phyloP scores from a whole-genome alignment of 2,329 filamentous ascomycete genomes.

The Fusarium ramigenum region DNA sequence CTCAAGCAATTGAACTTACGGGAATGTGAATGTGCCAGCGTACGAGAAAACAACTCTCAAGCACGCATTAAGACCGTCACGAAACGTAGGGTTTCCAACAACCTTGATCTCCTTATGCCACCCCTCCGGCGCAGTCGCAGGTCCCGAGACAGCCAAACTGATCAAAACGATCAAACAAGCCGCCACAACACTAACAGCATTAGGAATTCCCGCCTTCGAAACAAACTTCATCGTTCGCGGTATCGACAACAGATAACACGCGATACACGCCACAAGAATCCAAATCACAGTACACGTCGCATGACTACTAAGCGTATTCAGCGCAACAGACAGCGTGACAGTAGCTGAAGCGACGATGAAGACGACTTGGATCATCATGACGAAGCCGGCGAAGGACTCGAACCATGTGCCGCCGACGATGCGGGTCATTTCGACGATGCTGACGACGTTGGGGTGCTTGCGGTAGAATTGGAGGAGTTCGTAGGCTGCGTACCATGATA shows the following conservation, averaged over 20 bases:
- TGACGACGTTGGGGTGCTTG: slow-evolving; percentile 72
- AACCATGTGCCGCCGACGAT: slow-evolving; percentile 50
- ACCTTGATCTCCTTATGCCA: slow-evolving; percentile 36
- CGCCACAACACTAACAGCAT: slow-evolving; percentile 32
- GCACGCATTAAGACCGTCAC: slow-evolving; percentile 37
- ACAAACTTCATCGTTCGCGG: slow-evolving; percentile 41
- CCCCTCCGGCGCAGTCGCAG: slow-evolving; percentile 19
- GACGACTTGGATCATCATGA: slow-evolving; percentile 38
- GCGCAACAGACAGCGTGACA: slow-evolving; percentile 31
- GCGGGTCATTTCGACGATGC: slow-evolving; percentile 74
- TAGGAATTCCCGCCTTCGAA: slow-evolving; percentile 34
- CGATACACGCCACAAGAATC: slow-evolving; percentile 28
- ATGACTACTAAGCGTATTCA: slow-evolving; percentile 36
- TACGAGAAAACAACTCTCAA: slow-evolving; percentile 40
- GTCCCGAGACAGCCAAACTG: slow-evolving; percentile 32
- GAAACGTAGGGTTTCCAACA: slow-evolving; percentile 35
- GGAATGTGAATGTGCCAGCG: slow-evolving; percentile 41
- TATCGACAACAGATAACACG: slow-evolving; percentile 29
- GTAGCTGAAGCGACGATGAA: slow-evolving; percentile 36
- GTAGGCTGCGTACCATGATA: slow-evolving; percentile 68
- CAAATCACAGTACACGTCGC: slow-evolving; percentile 35
- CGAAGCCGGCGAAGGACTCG: slow-evolving; percentile 28
- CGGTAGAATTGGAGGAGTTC: slow-evolving; percentile 71
- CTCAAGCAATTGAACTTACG: too few species aligned
- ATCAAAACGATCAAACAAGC: slow-evolving; percentile 35